A percentile compares a stretch with the other conserved stretches of the same genome.
Conservation (phyloP, 257 asterid genomes). For the Capsicum rhomboideum region DNA sequence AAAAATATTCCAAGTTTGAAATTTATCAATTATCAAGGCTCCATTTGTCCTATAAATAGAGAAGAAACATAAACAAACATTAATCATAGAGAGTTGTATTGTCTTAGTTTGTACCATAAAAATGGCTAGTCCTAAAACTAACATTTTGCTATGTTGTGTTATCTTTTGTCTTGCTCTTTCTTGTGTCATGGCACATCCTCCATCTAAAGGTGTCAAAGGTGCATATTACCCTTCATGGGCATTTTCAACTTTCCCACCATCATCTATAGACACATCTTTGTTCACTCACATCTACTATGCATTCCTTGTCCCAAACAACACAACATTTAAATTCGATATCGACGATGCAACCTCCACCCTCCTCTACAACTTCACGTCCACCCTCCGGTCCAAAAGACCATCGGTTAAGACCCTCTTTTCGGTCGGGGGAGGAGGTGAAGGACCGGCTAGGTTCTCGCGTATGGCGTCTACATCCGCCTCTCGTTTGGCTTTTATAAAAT, state of each 20-base stretch:
- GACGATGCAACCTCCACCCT: conserved; percentile 21
- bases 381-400: conserved; percentile 40
- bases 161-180: background rate
- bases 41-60: conserved; percentile 1
- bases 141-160: background rate
- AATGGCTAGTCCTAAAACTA: background rate
- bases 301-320: conserved; percentile 41
- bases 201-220: conserved; percentile 39
- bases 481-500: conserved; percentile 34
- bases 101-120: background rate
- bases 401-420: conserved; percentile 46
- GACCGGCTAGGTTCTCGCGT: conserved; percentile 27
- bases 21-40: background rate
- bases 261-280: conserved; percentile 41
- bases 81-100: background rate
- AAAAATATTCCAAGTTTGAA: background rate
- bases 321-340: conserved; percentile 39
- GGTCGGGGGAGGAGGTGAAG: conserved; percentile 56
- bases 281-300: conserved; percentile 70
- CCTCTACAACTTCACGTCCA: conserved; percentile 45
- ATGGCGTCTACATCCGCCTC: conserved; percentile 32
- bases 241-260: conserved; percentile 20
- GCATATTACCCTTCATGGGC: conserved; percentile 63
- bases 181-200: conserved; percentile 4
- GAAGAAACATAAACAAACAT: background rate